Base-by-base conservation (phyloP, 2,329 filamentous ascomycete genomes). In the Rutstroemia sydowiana region DNA sequence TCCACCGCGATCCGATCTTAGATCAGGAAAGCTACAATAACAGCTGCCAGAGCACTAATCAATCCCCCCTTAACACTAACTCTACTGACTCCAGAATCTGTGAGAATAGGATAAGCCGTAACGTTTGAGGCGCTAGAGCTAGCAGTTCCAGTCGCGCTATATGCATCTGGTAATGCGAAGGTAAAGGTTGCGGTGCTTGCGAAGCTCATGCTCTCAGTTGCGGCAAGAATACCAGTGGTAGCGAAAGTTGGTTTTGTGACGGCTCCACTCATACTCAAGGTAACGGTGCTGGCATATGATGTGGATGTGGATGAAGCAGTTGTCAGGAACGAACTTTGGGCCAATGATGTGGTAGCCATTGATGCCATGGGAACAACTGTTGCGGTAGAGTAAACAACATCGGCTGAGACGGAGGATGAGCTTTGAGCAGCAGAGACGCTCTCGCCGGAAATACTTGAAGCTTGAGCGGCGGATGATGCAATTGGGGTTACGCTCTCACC, bases 171-270 rank as follows among this genome's bases (percentile, higher is more conserved):
- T 14, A 46, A n/a, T 5, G 48, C 42, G 21, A 46, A 51, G 28
- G 34, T 51, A n/a, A 46, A 51, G 11, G 34, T 51, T 31, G 39
- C 34, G 23, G 18, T 46, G 2, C 10, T 21, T 8, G n/a, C n/a
- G n/a, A n/a, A n/a, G n/a, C n/a, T n/a, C n/a, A n/a, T n/a, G n/a
- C n/a, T n/a, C n/a, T 23, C 26, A 7, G 42, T 51, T 9, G 46
- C 48, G 32, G 45, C 45, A 14, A 46, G 23, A 23, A 51, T 45
- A 21, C 26, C 26, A 14, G 41, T 42, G n/a, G 26, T 45, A n/a
- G 36, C 13, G 6, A 42, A 39, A 11, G n/a, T n/a, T n/a, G n/a
- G n/a, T n/a, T n/a, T n/a, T n/a, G n/a, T n/a, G n/a, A n/a, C n/a
- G n/a, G n/a, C n/a, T n/a, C n/a, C n/a, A n/a, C n/a, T n/a, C n/a